These are phyloP conservation scores for Candida sp. DNA, from an alignment of 1,139 yeast species.

Conservation along the genomic window DNA sequence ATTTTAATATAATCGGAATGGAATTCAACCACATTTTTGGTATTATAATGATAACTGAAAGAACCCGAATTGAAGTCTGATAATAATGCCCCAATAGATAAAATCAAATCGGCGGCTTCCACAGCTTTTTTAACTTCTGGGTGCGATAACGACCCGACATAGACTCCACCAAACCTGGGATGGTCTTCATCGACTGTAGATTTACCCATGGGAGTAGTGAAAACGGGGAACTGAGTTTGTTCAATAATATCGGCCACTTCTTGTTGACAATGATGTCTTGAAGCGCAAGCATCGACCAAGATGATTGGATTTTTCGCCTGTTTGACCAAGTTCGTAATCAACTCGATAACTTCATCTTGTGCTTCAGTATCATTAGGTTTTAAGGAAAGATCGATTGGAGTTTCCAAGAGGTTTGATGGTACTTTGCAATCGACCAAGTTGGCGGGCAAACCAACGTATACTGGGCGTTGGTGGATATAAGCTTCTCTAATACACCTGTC, in stretches of 20 bases:
- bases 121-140: constrained; percentile 78
- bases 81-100: constrained; percentile 78
- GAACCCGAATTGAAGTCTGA: constrained; percentile 93
- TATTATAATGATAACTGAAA: constrained; percentile 77
- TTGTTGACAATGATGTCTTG: constrained; percentile 65
- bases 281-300: constrained; percentile 85
- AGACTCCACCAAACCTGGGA: constrained; percentile 81
- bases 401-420: constrained; percentile 52
- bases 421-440: constrained; percentile 70
- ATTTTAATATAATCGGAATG: constrained; percentile 84
- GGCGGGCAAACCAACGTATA: constrained; percentile 80
- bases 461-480: constrained; percentile 74
- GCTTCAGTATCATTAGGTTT: constrained; percentile 68
- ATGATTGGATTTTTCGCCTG: constrained; percentile 68
- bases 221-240: constrained; percentile 76
- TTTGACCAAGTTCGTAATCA: constrained; percentile 49
- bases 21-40: constrained; percentile 81
- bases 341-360: constrained; percentile 68
- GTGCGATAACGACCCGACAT: constrained; percentile 77
- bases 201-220: constrained; percentile 91
- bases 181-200: constrained; percentile 65
- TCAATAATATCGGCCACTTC: constrained; percentile 66
- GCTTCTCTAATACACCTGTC: constrained; percentile 78
- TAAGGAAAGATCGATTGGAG: constrained; percentile 62
- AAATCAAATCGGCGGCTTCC: constrained; percentile 71